Percentiles rank a stretch among this genome's conserved stretches.
phyloP scores from a whole-genome alignment of 805 yeast species.

The Suhomyces sp. region DNA sequence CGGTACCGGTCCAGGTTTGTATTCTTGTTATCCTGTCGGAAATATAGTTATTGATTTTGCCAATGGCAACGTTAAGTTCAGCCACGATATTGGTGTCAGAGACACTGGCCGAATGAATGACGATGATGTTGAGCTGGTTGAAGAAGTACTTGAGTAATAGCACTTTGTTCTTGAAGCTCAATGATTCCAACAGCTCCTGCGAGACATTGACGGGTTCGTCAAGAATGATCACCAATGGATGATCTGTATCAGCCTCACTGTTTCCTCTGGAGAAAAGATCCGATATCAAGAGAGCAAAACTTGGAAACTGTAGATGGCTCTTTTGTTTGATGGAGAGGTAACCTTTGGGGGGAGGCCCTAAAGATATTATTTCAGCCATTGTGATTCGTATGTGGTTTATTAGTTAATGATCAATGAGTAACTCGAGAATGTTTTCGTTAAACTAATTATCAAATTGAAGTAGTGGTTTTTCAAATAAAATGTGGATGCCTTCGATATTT shows the following conservation, averaged over 20 bases:
- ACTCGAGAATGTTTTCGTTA: too few species aligned
- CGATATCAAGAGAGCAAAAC: conserved; percentile 19
- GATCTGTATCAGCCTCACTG: conserved; percentile 32
- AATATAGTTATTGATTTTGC: conserved; percentile 23
- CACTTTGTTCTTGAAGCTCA: conserved; percentile 27
- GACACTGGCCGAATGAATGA: conserved; percentile 15
- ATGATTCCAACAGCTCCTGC: conserved; percentile 20
- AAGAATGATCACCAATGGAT: conserved; percentile 31
- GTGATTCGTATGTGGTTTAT: too few species aligned
- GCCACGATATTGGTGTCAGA: conserved; percentile 10
- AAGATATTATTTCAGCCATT: conserved; percentile 21
- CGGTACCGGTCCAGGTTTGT: conserved; percentile 46
- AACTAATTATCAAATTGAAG: too few species aligned
- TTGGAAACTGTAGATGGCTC: background rate
- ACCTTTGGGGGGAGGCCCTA: conserved; percentile 3
- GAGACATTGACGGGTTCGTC: conserved; percentile 7
- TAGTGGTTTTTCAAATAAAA: too few species aligned
- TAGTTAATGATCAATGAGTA: too few species aligned
- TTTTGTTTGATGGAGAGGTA: conserved; percentile 1
- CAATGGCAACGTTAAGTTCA: conserved; percentile 20
- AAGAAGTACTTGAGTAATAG: conserved; percentile 37
- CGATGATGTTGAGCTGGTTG: conserved; percentile 36
- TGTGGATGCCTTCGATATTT: too few species aligned
- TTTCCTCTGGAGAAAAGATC: conserved; percentile 32
- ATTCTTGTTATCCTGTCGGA: conserved; percentile 37